These are phyloP conservation scores for Achaetomiella virescens DNA, from an alignment of 495 filamentous ascomycete genomes.

Conservation along the genomic window DNA sequence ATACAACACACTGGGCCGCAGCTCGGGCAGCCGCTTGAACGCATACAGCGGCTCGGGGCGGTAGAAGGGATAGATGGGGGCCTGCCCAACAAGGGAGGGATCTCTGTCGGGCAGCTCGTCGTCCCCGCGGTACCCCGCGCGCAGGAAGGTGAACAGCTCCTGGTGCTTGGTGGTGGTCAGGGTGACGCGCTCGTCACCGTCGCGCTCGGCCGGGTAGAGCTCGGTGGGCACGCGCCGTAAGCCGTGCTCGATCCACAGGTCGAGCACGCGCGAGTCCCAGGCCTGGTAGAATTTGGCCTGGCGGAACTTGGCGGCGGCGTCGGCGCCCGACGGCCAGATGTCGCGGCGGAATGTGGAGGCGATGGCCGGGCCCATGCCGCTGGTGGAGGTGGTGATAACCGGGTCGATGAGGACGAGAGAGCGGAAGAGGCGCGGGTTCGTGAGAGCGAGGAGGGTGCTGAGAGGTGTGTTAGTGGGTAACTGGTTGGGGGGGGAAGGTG, in stretches of 20 bases:
- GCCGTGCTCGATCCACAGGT: slow-evolving; percentile 58
- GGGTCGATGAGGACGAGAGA: slow-evolving; percentile 77
- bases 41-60: slow-evolving; percentile 61
- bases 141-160: slow-evolving; percentile 52
- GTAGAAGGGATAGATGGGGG: slow-evolving; percentile 56
- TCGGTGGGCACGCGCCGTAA: slow-evolving; percentile 48
- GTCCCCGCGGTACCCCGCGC: slow-evolving; percentile 24
- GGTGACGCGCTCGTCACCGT: slow-evolving; percentile 35
- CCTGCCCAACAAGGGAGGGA: neutral
- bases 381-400: slow-evolving; percentile 44
- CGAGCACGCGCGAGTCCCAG: slow-evolving; percentile 70
- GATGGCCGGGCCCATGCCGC: slow-evolving; percentile 23
- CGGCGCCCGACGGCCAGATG: slow-evolving; percentile 60
- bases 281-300: slow-evolving; percentile 58
- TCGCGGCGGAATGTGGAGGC: slow-evolving; percentile 56
- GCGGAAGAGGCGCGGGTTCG: slow-evolving; percentile 78
- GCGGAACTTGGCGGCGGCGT: slow-evolving; percentile 54
- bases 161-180: slow-evolving; percentile 60
- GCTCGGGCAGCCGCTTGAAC: slow-evolving; percentile 55
- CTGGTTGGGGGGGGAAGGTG: slow-evolving; percentile 20
- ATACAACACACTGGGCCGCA: slow-evolving; percentile 78
- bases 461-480: neutral
- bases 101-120: slow-evolving; percentile 17
- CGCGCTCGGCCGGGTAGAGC: slow-evolving; percentile 41
- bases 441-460: slow-evolving; percentile 46